phyloP scores from a whole-genome alignment of 257 asterid species.

The Dorcoceras hygrometricum region DNA sequence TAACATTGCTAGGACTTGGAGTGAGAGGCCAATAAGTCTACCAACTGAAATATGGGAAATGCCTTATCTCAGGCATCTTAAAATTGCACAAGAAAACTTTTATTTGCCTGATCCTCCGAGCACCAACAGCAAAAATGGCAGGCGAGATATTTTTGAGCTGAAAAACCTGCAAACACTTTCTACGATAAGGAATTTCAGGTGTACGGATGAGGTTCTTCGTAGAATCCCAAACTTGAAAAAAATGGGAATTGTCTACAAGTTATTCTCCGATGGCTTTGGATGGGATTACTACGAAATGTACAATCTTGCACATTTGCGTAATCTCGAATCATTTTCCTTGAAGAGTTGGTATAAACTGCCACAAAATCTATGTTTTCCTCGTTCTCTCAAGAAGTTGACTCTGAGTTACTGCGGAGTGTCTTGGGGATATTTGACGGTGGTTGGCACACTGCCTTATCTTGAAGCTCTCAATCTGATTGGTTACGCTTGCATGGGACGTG shows the following conservation, averaged over 20 bases:
- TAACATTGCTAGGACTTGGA: no score
- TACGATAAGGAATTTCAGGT: no score
- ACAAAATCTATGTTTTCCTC: background rate
- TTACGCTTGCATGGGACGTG: background rate
- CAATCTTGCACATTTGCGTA: slow-evolving; percentile 3
- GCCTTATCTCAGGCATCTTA: no score
- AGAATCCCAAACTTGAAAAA: no score
- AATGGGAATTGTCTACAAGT: background rate
- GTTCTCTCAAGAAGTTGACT: slow-evolving; percentile 2
- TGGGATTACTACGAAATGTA: background rate
- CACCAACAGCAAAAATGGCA: no score
- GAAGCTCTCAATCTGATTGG: slow-evolving; percentile 20
- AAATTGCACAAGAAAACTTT: no score
- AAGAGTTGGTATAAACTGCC: background rate
- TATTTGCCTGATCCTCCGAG: no score
- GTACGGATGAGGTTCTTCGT: no score
- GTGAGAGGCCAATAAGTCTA: no score
- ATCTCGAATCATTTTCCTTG: slow-evolving; percentile 1
- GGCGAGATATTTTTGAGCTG: no score
- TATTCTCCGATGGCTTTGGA: background rate
- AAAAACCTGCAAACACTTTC: no score
- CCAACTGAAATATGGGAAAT: no score
- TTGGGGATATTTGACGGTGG: background rate
- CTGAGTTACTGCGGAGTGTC: slow-evolving; percentile 1
- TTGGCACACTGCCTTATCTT: slow-evolving; percentile 25